Evolutionary conservation across 2,329 filamentous ascomycete species (phyloP), one percentile per base, ranked within the genome.

Genomic region (Plectosphaerella plurivora): DNA sequence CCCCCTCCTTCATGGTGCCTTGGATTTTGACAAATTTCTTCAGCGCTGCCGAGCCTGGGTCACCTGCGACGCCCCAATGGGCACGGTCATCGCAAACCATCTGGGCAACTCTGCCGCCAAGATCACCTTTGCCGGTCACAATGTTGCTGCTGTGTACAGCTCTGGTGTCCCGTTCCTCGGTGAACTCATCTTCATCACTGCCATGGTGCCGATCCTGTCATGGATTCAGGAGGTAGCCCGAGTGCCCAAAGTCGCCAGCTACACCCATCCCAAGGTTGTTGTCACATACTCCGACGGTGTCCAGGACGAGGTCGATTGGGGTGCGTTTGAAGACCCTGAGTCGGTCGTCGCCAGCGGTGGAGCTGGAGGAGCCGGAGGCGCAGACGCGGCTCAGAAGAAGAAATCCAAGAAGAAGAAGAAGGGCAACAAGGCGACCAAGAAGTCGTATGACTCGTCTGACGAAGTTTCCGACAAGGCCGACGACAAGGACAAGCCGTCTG

Each of bases 91-190:
- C 7, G 71, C 78, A 10, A 39, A 36, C 15, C 39, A 50, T 7
- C 63, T 73, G 2, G 77, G 79, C 10, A 81, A 80, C 58, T 63
- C 68, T 0, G 58, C 65, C 14, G 68, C 70, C 3, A 52, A 41
- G 18, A 28, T 57, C 2, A 59, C 63, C 37, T 71, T 76, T 61
- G 72, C 73, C 0, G 58, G 66, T 11, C 72, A 79, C 44, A 86
- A 87, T 5, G 39, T 36, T 1, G 87, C 82, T 57, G 87, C 87
- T 5, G 78, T 84, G 55, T 87, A 87, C 67, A 86, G 86, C n/a
- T 80, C 85, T 2, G 86, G 86, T 4, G 82, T 88, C 55, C 60
- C 68, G 1, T 63, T 74, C 35, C 74, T 83, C 61, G 71, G 71
- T 8, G 89, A 95, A 65, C 73, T 74, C 37, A 78, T 89, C 55